Percentiles rank a stretch among this genome's conserved stretches.
These are phyloP conservation scores for Wickerhamiella qilinensis DNA, from an alignment of 805 yeast genomes.

Conservation along the genomic window DNA sequence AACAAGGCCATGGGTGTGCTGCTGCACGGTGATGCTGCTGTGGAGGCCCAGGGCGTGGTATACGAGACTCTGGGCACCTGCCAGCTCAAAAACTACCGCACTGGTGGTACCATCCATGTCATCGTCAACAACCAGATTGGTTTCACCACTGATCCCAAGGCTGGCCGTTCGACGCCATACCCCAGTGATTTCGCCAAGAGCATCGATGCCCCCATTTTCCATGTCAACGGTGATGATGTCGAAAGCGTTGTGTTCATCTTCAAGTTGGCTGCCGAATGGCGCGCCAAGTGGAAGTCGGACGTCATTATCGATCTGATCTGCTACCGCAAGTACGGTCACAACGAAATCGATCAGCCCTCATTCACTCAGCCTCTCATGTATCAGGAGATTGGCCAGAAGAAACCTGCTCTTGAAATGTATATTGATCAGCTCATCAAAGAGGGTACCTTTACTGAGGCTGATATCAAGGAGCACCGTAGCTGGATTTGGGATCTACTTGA, in stretches of 20 bases:
- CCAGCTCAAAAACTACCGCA: constrained; percentile 81
- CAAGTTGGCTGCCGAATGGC: constrained; percentile 97
- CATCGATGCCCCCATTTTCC: constrained; percentile 97
- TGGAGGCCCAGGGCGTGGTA: constrained; percentile 97
- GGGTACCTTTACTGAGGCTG: constrained; percentile 78
- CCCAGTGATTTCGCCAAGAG: constrained; percentile 96
- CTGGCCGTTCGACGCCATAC: constrained; percentile 93
- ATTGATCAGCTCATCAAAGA: constrained; percentile 63
- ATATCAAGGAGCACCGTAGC: constrained; percentile 86
- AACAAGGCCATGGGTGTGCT: constrained; percentile 82
- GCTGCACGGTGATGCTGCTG: constrained; percentile 98
- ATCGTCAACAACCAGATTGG: constrained; percentile 98
- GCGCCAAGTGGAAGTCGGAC: constrained; percentile 91
- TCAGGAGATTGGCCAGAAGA: constrained; percentile 74
- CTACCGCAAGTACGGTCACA: constrained; percentile 97
- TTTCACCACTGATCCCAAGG: constrained; percentile 97
- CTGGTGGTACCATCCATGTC: constrained; percentile 96
- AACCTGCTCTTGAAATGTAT: constrained; percentile 76
- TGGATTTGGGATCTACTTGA: constrained; percentile 96
- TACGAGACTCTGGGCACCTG: constrained; percentile 96
- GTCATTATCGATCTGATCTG: constrained; percentile 95
- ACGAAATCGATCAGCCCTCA: constrained; percentile 98
- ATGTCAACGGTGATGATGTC: constrained; percentile 95
- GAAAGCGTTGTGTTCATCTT: constrained; percentile 85
- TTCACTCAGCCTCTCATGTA: constrained; percentile 99